phyloP scores from a whole-genome alignment of 2,329 filamentous ascomycete genomes.

The Scedosporium apiospermum region DNA sequence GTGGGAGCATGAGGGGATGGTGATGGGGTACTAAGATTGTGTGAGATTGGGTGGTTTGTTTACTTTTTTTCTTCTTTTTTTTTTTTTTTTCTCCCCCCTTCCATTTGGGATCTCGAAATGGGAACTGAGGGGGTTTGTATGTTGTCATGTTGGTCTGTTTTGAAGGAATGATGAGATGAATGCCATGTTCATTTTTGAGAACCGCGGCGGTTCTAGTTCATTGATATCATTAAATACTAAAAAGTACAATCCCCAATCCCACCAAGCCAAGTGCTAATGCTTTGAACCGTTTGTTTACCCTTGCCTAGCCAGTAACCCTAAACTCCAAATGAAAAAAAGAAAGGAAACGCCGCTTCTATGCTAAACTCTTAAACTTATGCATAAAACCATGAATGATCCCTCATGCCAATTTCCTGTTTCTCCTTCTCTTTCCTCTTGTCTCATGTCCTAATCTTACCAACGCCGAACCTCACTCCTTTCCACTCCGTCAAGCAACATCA shows the following conservation, averaged over 20 bases:
- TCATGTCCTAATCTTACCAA: too few species aligned
- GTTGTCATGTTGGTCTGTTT: neutral
- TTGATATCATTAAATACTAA: neutral
- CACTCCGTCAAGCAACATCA: neutral
- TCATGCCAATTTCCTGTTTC: neutral
- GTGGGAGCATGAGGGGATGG: slow-evolving; percentile 14
- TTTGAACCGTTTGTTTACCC: too few species aligned
- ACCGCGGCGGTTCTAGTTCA: neutral
- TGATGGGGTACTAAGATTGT: slow-evolving; percentile 2
- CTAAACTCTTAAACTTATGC: neutral
- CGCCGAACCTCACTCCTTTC: neutral
- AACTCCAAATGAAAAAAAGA: neutral
- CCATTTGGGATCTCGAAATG: neutral
- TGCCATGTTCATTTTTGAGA: neutral
- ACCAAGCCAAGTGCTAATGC: too few species aligned
- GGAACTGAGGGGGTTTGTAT: neutral
- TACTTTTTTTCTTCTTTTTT: neutral
- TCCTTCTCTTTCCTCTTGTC: too few species aligned
- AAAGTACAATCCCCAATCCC: neutral
- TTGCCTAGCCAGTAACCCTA: neutral
- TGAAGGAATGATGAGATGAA: neutral
- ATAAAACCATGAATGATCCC: neutral
- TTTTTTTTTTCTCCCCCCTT: neutral
- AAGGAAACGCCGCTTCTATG: too few species aligned
- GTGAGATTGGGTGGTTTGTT: neutral